Evolutionary conservation across 2,329 filamentous ascomycete genomes (phyloP), one percentile per base, ranked within the genome.

Genomic region (Aspergillus novofumigatus): DNA sequence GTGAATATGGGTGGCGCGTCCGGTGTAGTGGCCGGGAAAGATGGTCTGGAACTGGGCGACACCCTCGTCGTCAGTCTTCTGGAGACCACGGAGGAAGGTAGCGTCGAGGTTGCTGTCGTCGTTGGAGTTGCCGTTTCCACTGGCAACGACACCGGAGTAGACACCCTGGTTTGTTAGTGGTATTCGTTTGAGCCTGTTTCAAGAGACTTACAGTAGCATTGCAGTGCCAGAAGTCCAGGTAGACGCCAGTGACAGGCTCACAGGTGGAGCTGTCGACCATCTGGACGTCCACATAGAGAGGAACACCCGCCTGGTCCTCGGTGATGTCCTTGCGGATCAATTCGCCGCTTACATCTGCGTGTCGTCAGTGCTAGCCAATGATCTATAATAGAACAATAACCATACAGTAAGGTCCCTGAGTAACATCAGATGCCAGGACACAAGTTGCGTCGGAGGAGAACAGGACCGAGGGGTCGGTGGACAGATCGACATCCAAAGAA

Each of bases 381-480:
- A 9, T 5, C 25, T 63, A 45, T 1, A 6, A 11, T 17, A 45
- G 14, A 1, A 23, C 41, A 1, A 51, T 17, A 38, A 38, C 14
- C 67, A 25, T 28, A 72, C 69, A 84, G 72, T 83, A 84, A 21
- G 82, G 82, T 0, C 81, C 81, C 65, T 82, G 74, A 3, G 77
- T 83, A 21, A 78, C 77, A 65, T 83, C 81, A 0, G 81, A 80
- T n/a, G 74, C 78, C 28, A 84, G 71, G 26, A 82, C 70, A 59
- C 81, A 83, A 20, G 77, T 58, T 61, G 72, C 45, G 65, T 69
- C 67, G 7, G 68, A 70, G 11, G 63, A 59, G 42, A 74, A 74
- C 28, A 74, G 59, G 5, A 67, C 59, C 0, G 52, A 57, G 3
- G 67, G 65, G 52, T 67, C 65, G 10, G 64, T 67, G 10, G 49